Conservation (phyloP, 139 green algal genomes). For the Chlamydomonas incerta region DNA sequence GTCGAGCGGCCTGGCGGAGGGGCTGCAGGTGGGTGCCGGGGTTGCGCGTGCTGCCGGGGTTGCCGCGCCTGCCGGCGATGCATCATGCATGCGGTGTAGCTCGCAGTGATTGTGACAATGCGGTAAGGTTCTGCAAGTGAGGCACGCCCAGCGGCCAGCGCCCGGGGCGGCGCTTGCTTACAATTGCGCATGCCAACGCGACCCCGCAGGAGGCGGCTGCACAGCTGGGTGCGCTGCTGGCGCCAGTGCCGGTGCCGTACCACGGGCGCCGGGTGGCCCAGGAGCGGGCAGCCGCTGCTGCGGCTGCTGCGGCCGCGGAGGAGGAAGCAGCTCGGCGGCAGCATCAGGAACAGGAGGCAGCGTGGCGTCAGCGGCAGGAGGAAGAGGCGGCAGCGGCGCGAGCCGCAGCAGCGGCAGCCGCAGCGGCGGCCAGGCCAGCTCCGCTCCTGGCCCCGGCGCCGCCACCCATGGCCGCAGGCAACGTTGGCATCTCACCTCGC, state of each 20-base stretch:
- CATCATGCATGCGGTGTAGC: too few relatives aligned
- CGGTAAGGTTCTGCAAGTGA: background rate
- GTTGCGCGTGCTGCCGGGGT: background rate
- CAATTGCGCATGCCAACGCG: too few relatives aligned
- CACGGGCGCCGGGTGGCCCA: constrained; percentile 3
- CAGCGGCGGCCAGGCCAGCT: too few relatives aligned
- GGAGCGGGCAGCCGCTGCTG: background rate
- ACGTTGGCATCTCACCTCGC: too few relatives aligned
- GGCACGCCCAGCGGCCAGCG: background rate
- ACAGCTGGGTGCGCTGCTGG: constrained; percentile 4
- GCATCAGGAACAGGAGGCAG: too few relatives aligned
- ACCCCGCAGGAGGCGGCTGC: constrained; percentile 4
- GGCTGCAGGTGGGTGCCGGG: constrained; percentile 7
- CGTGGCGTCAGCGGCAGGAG: too few relatives aligned
- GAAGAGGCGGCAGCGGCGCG: too few relatives aligned
- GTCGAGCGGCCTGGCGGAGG: constrained; percentile 1
- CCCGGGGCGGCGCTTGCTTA: too few relatives aligned
- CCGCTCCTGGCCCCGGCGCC: too few relatives aligned
- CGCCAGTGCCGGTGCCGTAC: constrained; percentile 29
- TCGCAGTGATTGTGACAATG: background rate
- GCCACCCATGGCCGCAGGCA: too few relatives aligned
- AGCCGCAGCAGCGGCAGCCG: too few relatives aligned
- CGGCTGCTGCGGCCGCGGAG: background rate
- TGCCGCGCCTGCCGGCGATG: too few relatives aligned
- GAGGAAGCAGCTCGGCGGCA: background rate